These are phyloP conservation scores for Asterella californica DNA, from an alignment of 225 moss, liverwort and hornwort species.

Conservation along the genomic window DNA sequence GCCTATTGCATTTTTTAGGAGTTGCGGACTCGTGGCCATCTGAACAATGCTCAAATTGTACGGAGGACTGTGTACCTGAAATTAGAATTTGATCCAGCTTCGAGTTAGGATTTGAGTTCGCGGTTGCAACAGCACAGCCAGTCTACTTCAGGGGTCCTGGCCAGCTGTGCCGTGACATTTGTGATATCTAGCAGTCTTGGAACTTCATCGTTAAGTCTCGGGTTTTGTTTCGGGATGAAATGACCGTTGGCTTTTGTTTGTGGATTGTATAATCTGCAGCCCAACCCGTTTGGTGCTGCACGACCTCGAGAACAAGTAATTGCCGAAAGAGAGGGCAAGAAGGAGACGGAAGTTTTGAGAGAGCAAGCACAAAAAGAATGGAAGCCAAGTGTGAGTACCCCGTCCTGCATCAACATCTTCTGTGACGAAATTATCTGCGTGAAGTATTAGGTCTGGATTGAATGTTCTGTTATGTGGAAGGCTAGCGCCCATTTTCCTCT, in stretches of 20 bases:
- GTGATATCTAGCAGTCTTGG: too few relatives aligned
- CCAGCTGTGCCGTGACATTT: too few relatives aligned
- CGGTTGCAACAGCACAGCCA: too few relatives aligned
- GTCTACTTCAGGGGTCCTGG: background rate
- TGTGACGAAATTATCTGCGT: background rate
- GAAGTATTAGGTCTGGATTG: background rate
- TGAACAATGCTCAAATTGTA: background rate
- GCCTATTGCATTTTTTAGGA: background rate
- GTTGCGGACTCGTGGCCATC: background rate
- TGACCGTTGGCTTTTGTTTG: background rate
- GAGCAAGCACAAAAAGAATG: conserved; percentile 97
- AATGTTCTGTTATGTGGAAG: background rate
- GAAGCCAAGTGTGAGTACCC: conserved; percentile 80
- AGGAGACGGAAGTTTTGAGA: conserved; percentile 85
- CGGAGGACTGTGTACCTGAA: background rate
- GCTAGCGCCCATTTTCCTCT: background rate
- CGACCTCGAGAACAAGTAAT: conserved; percentile 98
- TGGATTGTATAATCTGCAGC: conserved; percentile 47
- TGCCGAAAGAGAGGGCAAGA: conserved; percentile 94
- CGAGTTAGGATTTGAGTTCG: background rate
- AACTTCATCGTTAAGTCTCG: too few relatives aligned
- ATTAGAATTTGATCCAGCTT: background rate
- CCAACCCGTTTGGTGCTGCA: conserved; percentile 98
- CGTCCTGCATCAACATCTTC: background rate
- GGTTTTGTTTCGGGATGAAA: background rate